These are phyloP conservation scores for Fusarium praegraminearum DNA, from an alignment of 2,329 filamentous ascomycete species.

Conservation along the genomic window DNA sequence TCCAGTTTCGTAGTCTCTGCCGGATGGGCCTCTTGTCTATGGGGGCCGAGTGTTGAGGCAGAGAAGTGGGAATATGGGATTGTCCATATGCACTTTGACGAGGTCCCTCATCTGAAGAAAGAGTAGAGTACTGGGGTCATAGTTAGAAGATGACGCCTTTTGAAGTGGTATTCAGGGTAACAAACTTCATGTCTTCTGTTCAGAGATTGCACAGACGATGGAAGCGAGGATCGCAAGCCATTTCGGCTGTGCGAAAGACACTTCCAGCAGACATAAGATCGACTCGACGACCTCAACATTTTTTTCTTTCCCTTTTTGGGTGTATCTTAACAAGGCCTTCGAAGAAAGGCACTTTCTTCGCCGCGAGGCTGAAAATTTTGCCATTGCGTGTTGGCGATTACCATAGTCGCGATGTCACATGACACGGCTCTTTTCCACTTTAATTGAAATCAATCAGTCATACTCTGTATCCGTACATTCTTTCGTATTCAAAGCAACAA, in stretches of 20 bases:
- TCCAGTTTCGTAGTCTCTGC: slow-evolving; percentile 42
- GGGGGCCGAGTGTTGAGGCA: slow-evolving; percentile 3
- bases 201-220: slow-evolving; percentile 11
- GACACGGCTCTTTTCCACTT: slow-evolving; percentile 34
- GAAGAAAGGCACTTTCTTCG: not conserved
- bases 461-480: not conserved
- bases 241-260: slow-evolving; percentile 46
- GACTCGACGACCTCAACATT: slow-evolving; percentile 50
- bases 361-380: slow-evolving; percentile 46
- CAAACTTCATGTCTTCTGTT: slow-evolving; percentile 29
- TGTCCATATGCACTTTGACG: slow-evolving; percentile 19
- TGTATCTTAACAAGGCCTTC: slow-evolving; percentile 6
- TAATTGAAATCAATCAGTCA: slow-evolving; percentile 18
- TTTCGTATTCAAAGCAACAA: not conserved
- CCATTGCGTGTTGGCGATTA: slow-evolving; percentile 32
- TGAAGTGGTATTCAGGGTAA: slow-evolving; percentile 1
- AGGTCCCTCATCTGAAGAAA: slow-evolving; percentile 13
- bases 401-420: slow-evolving; percentile 44
- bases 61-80: slow-evolving; percentile 35
- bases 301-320: slow-evolving; percentile 5
- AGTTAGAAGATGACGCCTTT: slow-evolving; percentile 14
- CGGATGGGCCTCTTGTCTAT: slow-evolving; percentile 36
- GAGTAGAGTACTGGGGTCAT: slow-evolving; percentile 24
- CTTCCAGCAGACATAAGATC: slow-evolving; percentile 52
- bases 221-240: slow-evolving; percentile 11